Conservation (phyloP, 306 rosid species). For the Quercus aquifolioides region DNA sequence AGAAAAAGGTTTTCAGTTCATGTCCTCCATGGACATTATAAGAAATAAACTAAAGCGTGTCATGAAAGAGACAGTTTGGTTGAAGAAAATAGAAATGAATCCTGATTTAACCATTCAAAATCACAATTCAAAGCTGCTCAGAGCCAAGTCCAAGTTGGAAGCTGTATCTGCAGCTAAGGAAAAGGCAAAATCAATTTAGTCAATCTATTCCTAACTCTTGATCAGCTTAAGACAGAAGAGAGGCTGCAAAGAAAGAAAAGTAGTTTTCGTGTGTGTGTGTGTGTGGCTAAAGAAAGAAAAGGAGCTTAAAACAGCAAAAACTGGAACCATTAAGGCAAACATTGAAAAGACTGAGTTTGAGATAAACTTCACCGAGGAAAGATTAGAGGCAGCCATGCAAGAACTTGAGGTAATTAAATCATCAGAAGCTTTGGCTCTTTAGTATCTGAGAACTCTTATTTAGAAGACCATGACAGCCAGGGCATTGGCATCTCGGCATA, state of each 20-base stretch:
- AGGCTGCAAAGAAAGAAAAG: conserved; percentile 52
- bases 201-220: conserved; percentile 53
- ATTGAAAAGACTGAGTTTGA: conserved; percentile 49
- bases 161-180: conserved; percentile 57
- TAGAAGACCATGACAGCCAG: conserved; percentile 55
- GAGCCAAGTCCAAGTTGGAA: conserved; percentile 71
- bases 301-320: conserved; percentile 35
- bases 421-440: conserved; percentile 57
- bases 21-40: conserved; percentile 80
- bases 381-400: conserved; percentile 49
- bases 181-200: conserved; percentile 49
- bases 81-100: conserved; percentile 50
- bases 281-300: conserved; percentile 35
- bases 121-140: conserved; percentile 63
- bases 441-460: conserved; percentile 52
- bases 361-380: conserved; percentile 56
- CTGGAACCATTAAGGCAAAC: conserved; percentile 37
- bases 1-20: conserved; percentile 74
- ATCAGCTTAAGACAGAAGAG: conserved; percentile 53
- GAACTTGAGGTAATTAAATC: conserved; percentile 68
- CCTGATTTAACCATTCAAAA: conserved; percentile 41
- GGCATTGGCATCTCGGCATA: conserved; percentile 43
- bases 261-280: background rate
- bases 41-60: conserved; percentile 66
- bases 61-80: conserved; percentile 33